phyloP scores from a whole-genome alignment of 2,329 filamentous ascomycete species.

The Fusarium sp. region DNA sequence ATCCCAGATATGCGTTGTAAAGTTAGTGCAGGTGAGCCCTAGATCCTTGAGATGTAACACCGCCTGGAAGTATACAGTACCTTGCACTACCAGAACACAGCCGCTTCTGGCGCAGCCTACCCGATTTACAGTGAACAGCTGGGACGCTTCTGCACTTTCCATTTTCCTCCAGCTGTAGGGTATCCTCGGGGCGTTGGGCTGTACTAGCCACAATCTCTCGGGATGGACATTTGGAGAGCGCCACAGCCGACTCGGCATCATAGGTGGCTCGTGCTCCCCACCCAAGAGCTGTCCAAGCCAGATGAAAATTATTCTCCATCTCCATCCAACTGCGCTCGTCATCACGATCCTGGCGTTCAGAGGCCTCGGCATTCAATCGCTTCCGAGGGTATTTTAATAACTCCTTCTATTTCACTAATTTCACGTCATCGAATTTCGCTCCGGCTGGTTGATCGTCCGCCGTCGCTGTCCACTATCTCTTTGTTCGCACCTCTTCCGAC shows the following conservation, averaged over 20 bases:
- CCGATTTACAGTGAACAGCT: background rate
- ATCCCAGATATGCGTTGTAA: background rate
- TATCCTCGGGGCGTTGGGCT: background rate
- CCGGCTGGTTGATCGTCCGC: slow-evolving; percentile 20
- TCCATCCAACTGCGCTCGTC: slow-evolving; percentile 45
- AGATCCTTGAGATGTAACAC: background rate
- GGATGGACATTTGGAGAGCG: slow-evolving; percentile 1
- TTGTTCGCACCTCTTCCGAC: slow-evolving; percentile 39
- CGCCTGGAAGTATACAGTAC: slow-evolving; percentile 27
- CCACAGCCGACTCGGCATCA: slow-evolving; percentile 39
- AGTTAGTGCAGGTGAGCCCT: slow-evolving; percentile 4
- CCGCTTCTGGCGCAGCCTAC: background rate
- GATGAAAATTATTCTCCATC: slow-evolving; percentile 52
- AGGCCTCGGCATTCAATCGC: slow-evolving; percentile 39
- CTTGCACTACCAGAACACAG: slow-evolving; percentile 6
- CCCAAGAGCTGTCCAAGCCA: slow-evolving; percentile 41
- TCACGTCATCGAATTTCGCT: background rate
- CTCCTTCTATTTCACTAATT: slow-evolving; percentile 30
- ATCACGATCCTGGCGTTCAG: slow-evolving; percentile 47
- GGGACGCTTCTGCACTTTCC: slow-evolving; percentile 1
- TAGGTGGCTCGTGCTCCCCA: slow-evolving; percentile 45
- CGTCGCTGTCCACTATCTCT: slow-evolving; percentile 32
- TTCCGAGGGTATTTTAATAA: slow-evolving; percentile 35
- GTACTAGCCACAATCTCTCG: slow-evolving; percentile 20
- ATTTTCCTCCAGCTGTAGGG: slow-evolving; percentile 12